These are phyloP conservation scores for Calonectria hawksworthii DNA, from an alignment of 2,329 filamentous ascomycete genomes.

Conservation along the genomic window DNA sequence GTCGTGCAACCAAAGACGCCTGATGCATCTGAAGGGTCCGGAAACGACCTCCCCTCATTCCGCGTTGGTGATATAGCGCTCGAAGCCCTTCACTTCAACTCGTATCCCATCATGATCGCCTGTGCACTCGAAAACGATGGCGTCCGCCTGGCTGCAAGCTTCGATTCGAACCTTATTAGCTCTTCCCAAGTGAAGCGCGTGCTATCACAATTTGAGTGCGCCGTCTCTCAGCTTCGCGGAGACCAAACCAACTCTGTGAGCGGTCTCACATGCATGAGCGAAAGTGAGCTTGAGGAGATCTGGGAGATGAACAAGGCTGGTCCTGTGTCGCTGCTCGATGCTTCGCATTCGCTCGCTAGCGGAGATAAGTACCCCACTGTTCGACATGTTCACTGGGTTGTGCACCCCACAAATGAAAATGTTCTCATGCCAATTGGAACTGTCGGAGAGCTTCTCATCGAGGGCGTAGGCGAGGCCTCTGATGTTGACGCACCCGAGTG, in stretches of 20 bases:
- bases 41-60: slow-evolving; percentile 55
- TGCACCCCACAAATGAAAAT: slow-evolving; percentile 42
- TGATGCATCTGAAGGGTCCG: slow-evolving; percentile 17
- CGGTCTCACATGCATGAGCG: slow-evolving; percentile 52
- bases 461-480: slow-evolving; percentile 39
- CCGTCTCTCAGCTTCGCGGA: slow-evolving; percentile 64
- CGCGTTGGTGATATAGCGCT: slow-evolving; percentile 68
- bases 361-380: slow-evolving; percentile 41
- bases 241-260: slow-evolving; percentile 47
- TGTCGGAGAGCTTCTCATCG: slow-evolving; percentile 55
- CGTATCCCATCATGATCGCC: slow-evolving; percentile 74
- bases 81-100: slow-evolving; percentile 69
- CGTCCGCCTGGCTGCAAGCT: slow-evolving; percentile 72
- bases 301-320: slow-evolving; percentile 45
- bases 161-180: slow-evolving; percentile 70
- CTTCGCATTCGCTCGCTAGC: slow-evolving; percentile 32
- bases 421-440: slow-evolving; percentile 48
- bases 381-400: slow-evolving; percentile 46
- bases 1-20: slow-evolving; percentile 61
- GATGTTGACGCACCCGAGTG: slow-evolving; percentile 39
- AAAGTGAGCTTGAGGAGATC: slow-evolving; percentile 54
- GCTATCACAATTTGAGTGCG: slow-evolving; percentile 64
- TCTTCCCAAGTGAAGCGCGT: slow-evolving; percentile 65
- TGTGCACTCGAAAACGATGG: slow-evolving; percentile 68
- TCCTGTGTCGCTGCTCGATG: slow-evolving; percentile 29